Evolutionary conservation across 306 rosid species (phyloP).

Genomic region (Cyamopsis tetragonoloba): DNA sequence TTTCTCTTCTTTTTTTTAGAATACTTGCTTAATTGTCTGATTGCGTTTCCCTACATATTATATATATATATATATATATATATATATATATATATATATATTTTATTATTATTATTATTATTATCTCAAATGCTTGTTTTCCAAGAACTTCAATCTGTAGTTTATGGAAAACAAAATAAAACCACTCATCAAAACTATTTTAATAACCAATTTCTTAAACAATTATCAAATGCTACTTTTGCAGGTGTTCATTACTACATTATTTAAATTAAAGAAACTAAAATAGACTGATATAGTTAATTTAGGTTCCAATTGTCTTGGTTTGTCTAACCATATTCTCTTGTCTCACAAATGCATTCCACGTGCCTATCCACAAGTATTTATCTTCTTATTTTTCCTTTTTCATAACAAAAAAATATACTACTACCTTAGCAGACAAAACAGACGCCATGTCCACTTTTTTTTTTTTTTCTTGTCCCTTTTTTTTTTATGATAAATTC

Average conservation of each 20-base stretch:
- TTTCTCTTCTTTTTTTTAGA: too few species aligned
- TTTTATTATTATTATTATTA: not conserved
- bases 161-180: not conserved
- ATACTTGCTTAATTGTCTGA: too few species aligned
- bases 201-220: not conserved
- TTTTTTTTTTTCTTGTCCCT: not conserved
- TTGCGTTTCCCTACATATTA: too few species aligned
- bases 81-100: too few species aligned
- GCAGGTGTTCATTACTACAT: not conserved
- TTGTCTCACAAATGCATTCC: slow-evolving; percentile 51
- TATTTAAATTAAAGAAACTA: not conserved
- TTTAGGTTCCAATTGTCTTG: slow-evolving; percentile 8
- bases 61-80: too few species aligned
- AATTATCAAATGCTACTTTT: not conserved
- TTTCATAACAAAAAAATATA: slow-evolving; percentile 15
- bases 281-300: not conserved
- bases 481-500: not conserved
- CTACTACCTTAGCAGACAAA: not conserved
- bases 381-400: slow-evolving; percentile 16
- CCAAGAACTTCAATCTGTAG: not conserved
- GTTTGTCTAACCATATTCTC: slow-evolving; percentile 20
- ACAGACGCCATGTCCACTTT: slow-evolving; percentile 2
- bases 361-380: slow-evolving; percentile 44
- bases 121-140: not conserved
- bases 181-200: not conserved